Evolutionary conservation across 306 rosid species (phyloP).

Genomic region (Sechiopsis laciniata): DNA sequence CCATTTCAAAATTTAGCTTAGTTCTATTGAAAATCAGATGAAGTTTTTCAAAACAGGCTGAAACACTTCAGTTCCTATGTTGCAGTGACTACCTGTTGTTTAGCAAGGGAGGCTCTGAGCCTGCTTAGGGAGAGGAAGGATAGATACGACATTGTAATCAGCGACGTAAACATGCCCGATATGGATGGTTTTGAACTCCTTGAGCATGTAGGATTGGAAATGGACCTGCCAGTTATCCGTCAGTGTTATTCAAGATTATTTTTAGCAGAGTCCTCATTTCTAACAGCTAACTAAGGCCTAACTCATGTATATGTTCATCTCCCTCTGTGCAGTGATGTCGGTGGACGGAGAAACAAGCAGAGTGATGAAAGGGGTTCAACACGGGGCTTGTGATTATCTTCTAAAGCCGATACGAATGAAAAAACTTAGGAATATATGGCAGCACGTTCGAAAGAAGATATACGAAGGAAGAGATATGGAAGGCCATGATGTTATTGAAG

Average conservation of each 20-base stretch:
- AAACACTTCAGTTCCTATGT: constrained; percentile 24
- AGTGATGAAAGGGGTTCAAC: constrained; percentile 98
- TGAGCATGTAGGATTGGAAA: constrained; percentile 97
- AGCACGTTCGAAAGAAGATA: too few relatives aligned
- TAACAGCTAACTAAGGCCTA: neutral
- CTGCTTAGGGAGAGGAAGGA: constrained; percentile 83
- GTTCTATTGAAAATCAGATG: constrained; percentile 6
- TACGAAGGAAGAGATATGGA: constrained; percentile 63
- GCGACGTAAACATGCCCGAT: constrained; percentile 99
- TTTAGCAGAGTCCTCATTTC: constrained; percentile 14
- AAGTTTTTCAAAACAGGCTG: neutral
- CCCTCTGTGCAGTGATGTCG: constrained; percentile 76
- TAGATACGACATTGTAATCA: constrained; percentile 83
- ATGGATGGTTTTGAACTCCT: constrained; percentile 99
- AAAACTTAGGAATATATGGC: constrained; percentile 67
- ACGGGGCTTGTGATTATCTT: constrained; percentile 96
- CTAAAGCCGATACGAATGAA: constrained; percentile 98
- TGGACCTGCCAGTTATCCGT: constrained; percentile 99
- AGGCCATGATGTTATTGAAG: constrained; percentile 58
- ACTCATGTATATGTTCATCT: neutral
- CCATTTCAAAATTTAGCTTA: neutral
- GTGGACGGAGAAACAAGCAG: constrained; percentile 95
- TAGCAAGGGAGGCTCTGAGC: constrained; percentile 74
- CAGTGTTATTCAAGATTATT: constrained; percentile 41
- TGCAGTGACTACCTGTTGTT: constrained; percentile 86